phyloP scores from a whole-genome alignment of 1,139 yeast genomes.

The Pichia sorboxylosa region DNA sequence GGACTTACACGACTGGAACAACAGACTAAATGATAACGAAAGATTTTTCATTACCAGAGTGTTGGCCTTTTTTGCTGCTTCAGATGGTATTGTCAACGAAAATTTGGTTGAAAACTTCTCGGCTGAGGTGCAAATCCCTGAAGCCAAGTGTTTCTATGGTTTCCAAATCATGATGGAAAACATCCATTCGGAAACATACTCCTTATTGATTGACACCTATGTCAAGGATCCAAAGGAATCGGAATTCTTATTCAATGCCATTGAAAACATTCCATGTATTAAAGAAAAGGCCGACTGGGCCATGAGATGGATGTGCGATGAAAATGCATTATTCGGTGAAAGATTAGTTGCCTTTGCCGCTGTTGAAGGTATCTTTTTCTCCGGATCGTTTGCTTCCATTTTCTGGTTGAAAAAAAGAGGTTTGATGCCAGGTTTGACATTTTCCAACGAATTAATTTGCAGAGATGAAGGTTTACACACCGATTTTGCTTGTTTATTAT shows the following conservation, averaged over 20 bases:
- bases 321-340: conserved; percentile 82
- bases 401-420: conserved; percentile 98
- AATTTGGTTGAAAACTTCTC: conserved; percentile 93
- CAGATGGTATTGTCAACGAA: conserved; percentile 96
- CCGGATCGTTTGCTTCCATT: conserved; percentile 95
- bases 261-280: conserved; percentile 87
- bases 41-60: conserved; percentile 83
- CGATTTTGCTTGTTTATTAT: conserved; percentile 91
- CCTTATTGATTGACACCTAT: conserved; percentile 85
- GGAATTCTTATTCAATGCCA: conserved; percentile 80
- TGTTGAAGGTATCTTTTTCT: conserved; percentile 96
- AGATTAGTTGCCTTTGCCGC: conserved; percentile 98
- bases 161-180: conserved; percentile 99
- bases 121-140: conserved; percentile 94
- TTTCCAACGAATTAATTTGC: conserved; percentile 91
- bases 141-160: conserved; percentile 97
- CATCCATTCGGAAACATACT: conserved; percentile 95
- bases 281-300: conserved; percentile 98
- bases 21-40: conserved; percentile 75
- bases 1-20: conserved; percentile 85
- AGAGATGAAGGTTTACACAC: conserved; percentile 99
- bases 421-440: conserved; percentile 95
- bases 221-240: conserved; percentile 92
- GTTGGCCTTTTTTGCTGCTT: conserved; percentile 95
- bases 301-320: conserved; percentile 84